Conservation (phyloP, 2,329 filamentous ascomycete species). For the Zymoseptoria crescenta region DNA sequence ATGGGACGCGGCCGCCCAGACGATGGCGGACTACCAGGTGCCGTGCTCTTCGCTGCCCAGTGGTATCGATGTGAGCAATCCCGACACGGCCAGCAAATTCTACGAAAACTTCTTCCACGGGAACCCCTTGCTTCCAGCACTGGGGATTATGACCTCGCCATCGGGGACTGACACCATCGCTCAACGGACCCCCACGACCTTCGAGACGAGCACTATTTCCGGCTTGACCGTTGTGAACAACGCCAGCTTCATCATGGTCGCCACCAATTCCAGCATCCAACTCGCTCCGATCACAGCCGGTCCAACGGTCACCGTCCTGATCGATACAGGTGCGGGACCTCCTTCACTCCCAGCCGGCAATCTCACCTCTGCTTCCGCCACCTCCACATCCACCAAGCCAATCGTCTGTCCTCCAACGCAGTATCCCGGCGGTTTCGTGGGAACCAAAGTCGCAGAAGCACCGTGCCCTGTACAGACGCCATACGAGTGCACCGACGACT, state of each 20-base stretch:
- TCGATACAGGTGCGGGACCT: not conserved
- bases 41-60: not conserved
- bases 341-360: not conserved
- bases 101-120: not conserved
- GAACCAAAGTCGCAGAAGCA: not conserved
- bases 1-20: not conserved
- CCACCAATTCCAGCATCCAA: not conserved
- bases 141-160: not conserved
- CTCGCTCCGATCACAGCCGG: not conserved
- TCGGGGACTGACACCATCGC: not conserved
- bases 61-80: not conserved
- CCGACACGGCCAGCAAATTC: not conserved
- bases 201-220: not conserved
- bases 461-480: not conserved
- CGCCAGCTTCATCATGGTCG: not conserved
- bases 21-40: not conserved
- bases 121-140: not conserved
- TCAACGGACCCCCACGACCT: not conserved
- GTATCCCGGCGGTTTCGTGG: not conserved
- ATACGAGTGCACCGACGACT: not conserved
- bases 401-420: not conserved
- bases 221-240: not conserved
- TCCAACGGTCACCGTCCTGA: not conserved
- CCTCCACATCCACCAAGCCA: not conserved
- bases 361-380: not conserved